These are phyloP conservation scores for Fusarium sp. DNA, from an alignment of 2,329 filamentous ascomycete genomes.

Conservation along the genomic window DNA sequence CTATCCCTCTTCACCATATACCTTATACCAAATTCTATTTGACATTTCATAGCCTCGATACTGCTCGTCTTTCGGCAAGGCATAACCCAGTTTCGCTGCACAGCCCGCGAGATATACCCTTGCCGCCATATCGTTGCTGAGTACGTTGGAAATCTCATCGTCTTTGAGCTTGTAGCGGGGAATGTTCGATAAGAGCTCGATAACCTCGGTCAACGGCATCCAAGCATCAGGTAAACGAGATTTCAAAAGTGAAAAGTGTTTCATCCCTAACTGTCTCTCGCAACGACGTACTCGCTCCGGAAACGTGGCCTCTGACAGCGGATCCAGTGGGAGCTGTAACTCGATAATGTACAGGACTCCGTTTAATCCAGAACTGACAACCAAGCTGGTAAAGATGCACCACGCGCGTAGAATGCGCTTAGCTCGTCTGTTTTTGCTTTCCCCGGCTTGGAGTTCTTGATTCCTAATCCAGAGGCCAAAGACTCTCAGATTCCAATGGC, in stretches of 20 bases:
- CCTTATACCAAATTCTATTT: not conserved
- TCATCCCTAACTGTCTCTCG: not conserved
- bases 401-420: not conserved
- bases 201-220: not conserved
- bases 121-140: not conserved
- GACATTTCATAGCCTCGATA: not conserved
- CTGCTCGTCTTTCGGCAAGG: not conserved
- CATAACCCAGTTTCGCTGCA: not conserved
- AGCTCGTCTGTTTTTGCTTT: not conserved
- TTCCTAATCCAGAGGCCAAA: not conserved
- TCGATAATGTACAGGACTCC: not conserved
- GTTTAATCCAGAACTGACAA: not conserved
- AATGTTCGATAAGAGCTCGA: not conserved
- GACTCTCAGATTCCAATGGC: not conserved
- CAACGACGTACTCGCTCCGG: not conserved
- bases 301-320: not conserved
- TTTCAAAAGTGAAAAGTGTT: not conserved
- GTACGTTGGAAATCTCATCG: not conserved
- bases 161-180: not conserved
- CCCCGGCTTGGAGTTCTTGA: not conserved
- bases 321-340: not conserved
- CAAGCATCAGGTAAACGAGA: not conserved
- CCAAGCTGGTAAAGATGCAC: not conserved
- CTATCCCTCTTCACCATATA: too few relatives aligned
- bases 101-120: not conserved